These are phyloP conservation scores for Blastobotrys americana DNA, from an alignment of 805 yeast species.

Conservation along the genomic window DNA sequence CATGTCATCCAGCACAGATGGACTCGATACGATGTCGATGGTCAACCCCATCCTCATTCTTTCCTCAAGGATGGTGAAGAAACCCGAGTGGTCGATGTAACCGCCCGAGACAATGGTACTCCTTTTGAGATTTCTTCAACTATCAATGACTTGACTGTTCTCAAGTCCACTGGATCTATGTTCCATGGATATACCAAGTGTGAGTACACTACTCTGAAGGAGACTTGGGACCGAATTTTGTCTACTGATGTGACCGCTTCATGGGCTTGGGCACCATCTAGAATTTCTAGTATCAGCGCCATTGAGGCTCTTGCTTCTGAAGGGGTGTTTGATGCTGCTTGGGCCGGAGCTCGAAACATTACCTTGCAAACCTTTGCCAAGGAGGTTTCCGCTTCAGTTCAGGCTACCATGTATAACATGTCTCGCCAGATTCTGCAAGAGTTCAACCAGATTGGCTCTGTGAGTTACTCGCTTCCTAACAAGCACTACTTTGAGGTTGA, in stretches of 20 bases:
- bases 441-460: slow-evolving; percentile 53
- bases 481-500: slow-evolving; percentile 83
- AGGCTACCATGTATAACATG: slow-evolving; percentile 96
- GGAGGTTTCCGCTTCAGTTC: slow-evolving; percentile 90
- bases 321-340: slow-evolving; percentile 61
- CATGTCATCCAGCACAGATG: slow-evolving; percentile 67
- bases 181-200: slow-evolving; percentile 81
- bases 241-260: slow-evolving; percentile 76
- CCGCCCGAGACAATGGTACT: slow-evolving; percentile 24
- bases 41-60: slow-evolving; percentile 74
- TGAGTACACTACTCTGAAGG: slow-evolving; percentile 82
- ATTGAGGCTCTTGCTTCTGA: slow-evolving; percentile 46
- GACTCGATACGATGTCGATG: slow-evolving; percentile 69
- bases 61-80: slow-evolving; percentile 82
- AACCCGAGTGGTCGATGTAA: slow-evolving; percentile 46
- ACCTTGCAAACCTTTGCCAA: slow-evolving; percentile 74
- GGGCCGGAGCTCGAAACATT: slow-evolving; percentile 52
- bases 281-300: slow-evolving; percentile 35
- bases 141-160: slow-evolving; percentile 70
- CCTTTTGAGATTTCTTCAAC: slow-evolving; percentile 58
- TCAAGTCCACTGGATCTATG: slow-evolving; percentile 89
- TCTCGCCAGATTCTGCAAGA: slow-evolving; percentile 56
- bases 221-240: slow-evolving; percentile 76
- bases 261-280: slow-evolving; percentile 57
- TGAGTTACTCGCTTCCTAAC: slow-evolving; percentile 76